Base-by-base conservation (phyloP, 352 stramenopile genomes). In the Globisporangium iwayamae region DNA sequence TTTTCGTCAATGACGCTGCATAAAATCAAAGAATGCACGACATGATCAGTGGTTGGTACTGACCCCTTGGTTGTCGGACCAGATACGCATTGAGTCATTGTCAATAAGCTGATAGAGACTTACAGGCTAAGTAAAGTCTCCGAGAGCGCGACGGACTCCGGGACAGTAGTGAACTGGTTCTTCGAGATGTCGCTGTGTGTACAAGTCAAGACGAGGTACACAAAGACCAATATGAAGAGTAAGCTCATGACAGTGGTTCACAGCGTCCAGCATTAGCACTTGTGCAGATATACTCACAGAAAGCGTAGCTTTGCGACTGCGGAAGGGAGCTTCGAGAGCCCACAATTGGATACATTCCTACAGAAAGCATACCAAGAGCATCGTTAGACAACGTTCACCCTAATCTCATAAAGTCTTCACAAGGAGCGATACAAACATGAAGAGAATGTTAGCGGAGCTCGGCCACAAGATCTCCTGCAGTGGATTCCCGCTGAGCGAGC, bases 1-100 rank as follows among this genome's bases (percentile, higher is more conserved):
- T 63, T 63, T 6, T 45, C 46, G 58, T 63, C 58, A 25, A 63
- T 54, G 58, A 56, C 22, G 32, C 58, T 63, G 28, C 41, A 18
- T 10, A 46, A 25, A 25, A 25, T 25, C 11, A 20, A 38, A 20
- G 6, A 18, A 60, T 41, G 28, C 16, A 39, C n/a, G 46, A 38
- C 30, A 39, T 39, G 34, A 10, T 9, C 7, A 39, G 34, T 10
- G 34, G 34, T 39, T 39, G 8, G 6, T 39, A 13, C 8, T 2
- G 11, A 10, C 34, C 5, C 34, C 2, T 13, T 13, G 34, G 1
- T 39, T 10, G 34, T 39, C 11, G 34, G 34, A 25, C 34, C 34
- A 39, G 34, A 39, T 2, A 39, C 34, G 6, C 34, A 39, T 39
- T 39, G 34, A 13, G 8, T 39, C 34, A 13, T 10, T 13, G 34